phyloP scores from a whole-genome alignment of 768 basidiomycete genomes.

The Panaeolus papilionaceus region DNA sequence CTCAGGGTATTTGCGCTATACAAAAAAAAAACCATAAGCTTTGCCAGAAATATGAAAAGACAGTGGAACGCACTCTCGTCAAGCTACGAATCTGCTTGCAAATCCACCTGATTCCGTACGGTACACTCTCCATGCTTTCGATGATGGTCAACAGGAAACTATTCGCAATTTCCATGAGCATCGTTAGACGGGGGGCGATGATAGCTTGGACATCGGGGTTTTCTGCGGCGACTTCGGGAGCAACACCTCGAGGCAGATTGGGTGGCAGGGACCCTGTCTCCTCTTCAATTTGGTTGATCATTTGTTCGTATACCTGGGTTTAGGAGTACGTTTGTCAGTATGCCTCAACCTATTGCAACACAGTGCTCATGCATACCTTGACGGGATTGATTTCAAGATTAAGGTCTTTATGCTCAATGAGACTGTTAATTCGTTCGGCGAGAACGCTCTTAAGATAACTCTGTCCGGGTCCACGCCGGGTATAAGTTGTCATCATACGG shows the following conservation, averaged over 20 bases:
- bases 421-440: slow-evolving; percentile 96
- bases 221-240: slow-evolving; percentile 93
- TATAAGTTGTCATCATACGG: slow-evolving; percentile 99
- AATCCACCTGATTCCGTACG: slow-evolving; percentile 99
- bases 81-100: slow-evolving; percentile 99
- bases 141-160: slow-evolving; percentile 97
- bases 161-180: slow-evolving; percentile 99
- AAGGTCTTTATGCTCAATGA: slow-evolving; percentile 99
- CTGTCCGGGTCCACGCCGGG: slow-evolving; percentile 97
- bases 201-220: slow-evolving; percentile 97
- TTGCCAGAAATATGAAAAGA: slow-evolving; percentile 1
- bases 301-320: slow-evolving; percentile 96
- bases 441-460: slow-evolving; percentile 98
- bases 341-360: slow-evolving; percentile 5
- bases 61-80: slow-evolving; percentile 73
- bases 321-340: slow-evolving; percentile 13
- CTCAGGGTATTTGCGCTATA: slow-evolving; percentile 96
- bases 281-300: slow-evolving; percentile 99
- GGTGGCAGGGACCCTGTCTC: slow-evolving; percentile 92
- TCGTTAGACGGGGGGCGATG: slow-evolving; percentile 94
- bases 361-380: slow-evolving; percentile 61
- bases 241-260: slow-evolving; percentile 90
- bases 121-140: slow-evolving; percentile 97
- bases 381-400: slow-evolving; percentile 99
- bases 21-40: slow-evolving; percentile 5